Conservation (phyloP, 768 basidiomycete species). For the Mrakia gelida region DNA sequence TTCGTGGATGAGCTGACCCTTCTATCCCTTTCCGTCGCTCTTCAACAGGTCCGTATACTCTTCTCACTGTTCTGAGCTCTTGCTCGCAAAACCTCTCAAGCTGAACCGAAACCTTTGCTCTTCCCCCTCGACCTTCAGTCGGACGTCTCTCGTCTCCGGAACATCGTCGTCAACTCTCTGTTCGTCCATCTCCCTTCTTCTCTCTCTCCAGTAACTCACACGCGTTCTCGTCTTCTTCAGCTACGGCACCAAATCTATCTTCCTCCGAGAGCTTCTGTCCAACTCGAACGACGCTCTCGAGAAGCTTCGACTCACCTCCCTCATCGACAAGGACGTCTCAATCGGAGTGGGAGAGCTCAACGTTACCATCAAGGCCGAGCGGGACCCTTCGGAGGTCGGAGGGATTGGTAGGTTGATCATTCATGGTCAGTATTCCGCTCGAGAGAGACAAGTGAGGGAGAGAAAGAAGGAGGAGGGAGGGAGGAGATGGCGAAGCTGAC, state of each 20-base stretch:
- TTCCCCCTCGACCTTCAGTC: background rate
- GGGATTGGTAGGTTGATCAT: constrained; percentile 69
- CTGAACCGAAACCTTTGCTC: background rate
- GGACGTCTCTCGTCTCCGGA: constrained; percentile 29
- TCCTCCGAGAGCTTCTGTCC: constrained; percentile 52
- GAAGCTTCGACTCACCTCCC: constrained; percentile 77
- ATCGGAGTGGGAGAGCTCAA: constrained; percentile 56
- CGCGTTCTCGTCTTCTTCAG: background rate
- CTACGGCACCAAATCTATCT: constrained; percentile 19
- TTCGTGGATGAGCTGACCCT: background rate
- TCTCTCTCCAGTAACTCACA: background rate
- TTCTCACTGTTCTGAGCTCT: too few species aligned
- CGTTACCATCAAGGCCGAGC: constrained; percentile 77
- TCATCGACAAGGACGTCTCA: constrained; percentile 71
- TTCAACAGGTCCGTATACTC: too few species aligned
- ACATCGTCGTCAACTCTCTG: constrained; percentile 31
- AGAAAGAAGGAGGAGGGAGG: background rate
- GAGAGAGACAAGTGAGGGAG: background rate
- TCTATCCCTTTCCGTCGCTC: background rate
- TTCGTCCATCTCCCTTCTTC: background rate
- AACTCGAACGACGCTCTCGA: constrained; percentile 97
- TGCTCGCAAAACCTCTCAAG: too few species aligned
- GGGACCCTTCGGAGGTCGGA: constrained; percentile 57
- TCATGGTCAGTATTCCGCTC: constrained; percentile 50
- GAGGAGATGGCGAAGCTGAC: background rate